A percentile compares a stretch with the other conserved stretches of the same genome.
Conservation (phyloP, 345 rosid genomes). For the Clarkia xantiana region DNA sequence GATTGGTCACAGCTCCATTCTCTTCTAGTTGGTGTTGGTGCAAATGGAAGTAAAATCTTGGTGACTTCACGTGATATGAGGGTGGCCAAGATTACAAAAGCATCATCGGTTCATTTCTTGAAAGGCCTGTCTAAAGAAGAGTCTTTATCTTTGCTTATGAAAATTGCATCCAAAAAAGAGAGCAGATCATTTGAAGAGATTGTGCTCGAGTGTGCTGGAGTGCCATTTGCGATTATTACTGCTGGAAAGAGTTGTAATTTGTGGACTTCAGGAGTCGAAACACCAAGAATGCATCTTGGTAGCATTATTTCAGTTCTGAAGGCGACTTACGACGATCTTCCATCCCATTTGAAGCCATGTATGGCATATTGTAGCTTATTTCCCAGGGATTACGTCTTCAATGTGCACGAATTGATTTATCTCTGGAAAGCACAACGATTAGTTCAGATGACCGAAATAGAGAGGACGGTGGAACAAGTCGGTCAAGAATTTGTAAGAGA, state of each 20-base stretch:
- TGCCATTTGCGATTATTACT: neutral
- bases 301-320: conserved; percentile 8
- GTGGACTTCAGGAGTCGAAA: neutral
- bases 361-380: conserved; percentile 16
- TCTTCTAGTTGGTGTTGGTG: neutral
- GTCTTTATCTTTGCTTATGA: neutral
- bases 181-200: neutral
- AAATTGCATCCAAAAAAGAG: neutral
- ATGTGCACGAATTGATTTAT: neutral
- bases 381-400: conserved; percentile 11
- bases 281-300: neutral
- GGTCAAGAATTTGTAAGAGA: neutral
- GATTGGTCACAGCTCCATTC: neutral
- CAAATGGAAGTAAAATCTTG: conserved; percentile 5
- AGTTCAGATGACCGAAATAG: neutral
- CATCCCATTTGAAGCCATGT: conserved; percentile 11
- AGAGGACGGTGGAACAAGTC: neutral
- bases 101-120: neutral
- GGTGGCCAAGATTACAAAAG: neutral
- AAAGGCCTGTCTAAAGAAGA: neutral
- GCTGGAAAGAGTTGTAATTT: neutral
- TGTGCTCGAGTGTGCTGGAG: neutral
- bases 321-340: conserved; percentile 14
- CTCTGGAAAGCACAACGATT: conserved; percentile 16
- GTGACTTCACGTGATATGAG: neutral